Percentiles rank a stretch among this genome's conserved stretches.
Conservation (phyloP, 805 yeast species). For the Barnettozyma sucrosica region DNA sequence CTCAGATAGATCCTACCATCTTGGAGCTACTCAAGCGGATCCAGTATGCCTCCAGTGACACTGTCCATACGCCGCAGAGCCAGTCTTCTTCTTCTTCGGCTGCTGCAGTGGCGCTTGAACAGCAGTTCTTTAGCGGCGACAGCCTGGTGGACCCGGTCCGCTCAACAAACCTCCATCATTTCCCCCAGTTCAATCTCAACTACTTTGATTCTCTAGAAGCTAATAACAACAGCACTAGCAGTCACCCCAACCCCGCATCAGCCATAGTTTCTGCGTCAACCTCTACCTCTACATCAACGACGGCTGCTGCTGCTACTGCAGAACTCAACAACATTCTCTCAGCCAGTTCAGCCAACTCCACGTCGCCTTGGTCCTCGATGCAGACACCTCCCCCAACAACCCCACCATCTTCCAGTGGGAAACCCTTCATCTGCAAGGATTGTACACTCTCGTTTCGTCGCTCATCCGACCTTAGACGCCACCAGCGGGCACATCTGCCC, state of each 20-base stretch:
- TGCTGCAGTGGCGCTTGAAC: not conserved
- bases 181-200: conserved; percentile 25
- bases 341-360: conserved; percentile 1
- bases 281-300: not conserved
- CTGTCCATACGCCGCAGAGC: not conserved
- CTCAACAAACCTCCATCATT: conserved; percentile 14
- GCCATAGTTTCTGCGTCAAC: not conserved
- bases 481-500: conserved; percentile 66
- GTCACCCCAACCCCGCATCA: not conserved
- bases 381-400: conserved; percentile 3
- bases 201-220: conserved; percentile 23
- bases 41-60: conserved; percentile 39
- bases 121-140: not conserved
- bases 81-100: not conserved
- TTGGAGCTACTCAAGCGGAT: conserved; percentile 50
- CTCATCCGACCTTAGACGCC: conserved; percentile 65
- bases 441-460: conserved; percentile 63
- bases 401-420: conserved; percentile 16
- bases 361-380: conserved; percentile 1
- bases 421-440: conserved; percentile 50
- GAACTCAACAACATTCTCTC: not conserved
- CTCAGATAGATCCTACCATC: conserved; percentile 57
- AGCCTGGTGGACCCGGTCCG: conserved; percentile 3
- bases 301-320: not conserved
- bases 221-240: not conserved